These are phyloP conservation scores for Yarrowia sp. DNA, from an alignment of 805 yeast species.

Conservation along the genomic window DNA sequence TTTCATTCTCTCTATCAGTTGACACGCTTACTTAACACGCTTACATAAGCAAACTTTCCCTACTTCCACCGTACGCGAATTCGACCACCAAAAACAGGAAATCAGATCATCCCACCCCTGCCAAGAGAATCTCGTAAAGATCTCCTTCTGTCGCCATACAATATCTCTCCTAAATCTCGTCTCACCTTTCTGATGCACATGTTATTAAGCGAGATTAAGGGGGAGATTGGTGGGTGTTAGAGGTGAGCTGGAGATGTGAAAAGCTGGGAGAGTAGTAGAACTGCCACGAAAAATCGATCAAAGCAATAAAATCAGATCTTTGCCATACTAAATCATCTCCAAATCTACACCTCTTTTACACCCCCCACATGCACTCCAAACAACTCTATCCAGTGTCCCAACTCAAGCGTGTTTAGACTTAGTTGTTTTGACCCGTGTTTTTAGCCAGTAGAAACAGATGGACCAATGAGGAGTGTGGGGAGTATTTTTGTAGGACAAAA, in stretches of 20 bases:
- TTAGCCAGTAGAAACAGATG: neutral
- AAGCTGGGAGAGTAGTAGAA: too few relatives aligned
- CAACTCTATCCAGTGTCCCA: slow-evolving; percentile 16
- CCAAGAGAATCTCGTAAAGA: neutral
- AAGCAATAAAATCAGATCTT: neutral
- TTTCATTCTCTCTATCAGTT: too few relatives aligned
- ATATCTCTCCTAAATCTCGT: neutral
- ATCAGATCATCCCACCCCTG: too few relatives aligned
- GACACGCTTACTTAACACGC: too few relatives aligned
- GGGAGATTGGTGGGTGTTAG: neutral
- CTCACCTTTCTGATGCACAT: neutral
- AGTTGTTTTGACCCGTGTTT: slow-evolving; percentile 1
- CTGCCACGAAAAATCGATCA: too few relatives aligned
- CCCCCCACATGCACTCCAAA: neutral
- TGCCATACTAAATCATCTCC: neutral
- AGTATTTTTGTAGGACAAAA: neutral
- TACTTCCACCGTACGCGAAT: too few relatives aligned
- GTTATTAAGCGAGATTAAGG: neutral
- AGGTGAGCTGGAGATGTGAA: neutral
- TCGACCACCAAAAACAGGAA: too few relatives aligned
- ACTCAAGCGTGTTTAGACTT: slow-evolving; percentile 22
- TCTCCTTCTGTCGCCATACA: neutral
- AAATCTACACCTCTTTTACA: too few relatives aligned
- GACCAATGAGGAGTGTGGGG: too few relatives aligned
- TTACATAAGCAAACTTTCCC: too few relatives aligned